Conservation (phyloP, 2,329 filamentous ascomycete species). For the Clonostachys solani region DNA sequence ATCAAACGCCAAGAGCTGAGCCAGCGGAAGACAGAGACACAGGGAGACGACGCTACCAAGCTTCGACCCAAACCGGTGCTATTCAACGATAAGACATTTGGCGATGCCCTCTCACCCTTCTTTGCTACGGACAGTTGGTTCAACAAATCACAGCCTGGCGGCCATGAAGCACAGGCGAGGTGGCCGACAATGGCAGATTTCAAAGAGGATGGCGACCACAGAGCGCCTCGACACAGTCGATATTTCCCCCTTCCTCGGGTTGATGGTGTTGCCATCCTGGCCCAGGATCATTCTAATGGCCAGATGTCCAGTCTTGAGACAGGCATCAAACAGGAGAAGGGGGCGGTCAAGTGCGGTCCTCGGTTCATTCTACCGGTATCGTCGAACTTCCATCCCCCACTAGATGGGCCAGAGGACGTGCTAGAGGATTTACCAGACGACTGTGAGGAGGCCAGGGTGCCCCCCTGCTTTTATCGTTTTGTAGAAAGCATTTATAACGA, state of each 20-base stretch:
- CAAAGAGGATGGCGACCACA: conserved; percentile 26
- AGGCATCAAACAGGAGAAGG: conserved; percentile 16
- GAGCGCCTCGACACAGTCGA: conserved; percentile 14
- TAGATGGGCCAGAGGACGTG: not conserved
- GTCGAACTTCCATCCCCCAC: not conserved
- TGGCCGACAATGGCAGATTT: conserved; percentile 29
- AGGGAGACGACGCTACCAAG: conserved; percentile 1
- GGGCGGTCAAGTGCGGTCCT: conserved; percentile 7
- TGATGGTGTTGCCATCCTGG: conserved; percentile 4
- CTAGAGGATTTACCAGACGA: not conserved
- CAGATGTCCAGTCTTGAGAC: conserved; percentile 10
- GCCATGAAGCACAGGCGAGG: conserved; percentile 8
- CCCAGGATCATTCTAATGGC: conserved; percentile 1
- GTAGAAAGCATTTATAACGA: not conserved
- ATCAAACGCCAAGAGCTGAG: conserved; percentile 5
- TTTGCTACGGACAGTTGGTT: conserved; percentile 26
- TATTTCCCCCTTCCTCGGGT: conserved; percentile 24
- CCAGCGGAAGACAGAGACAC: conserved; percentile 7
- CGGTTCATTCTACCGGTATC: conserved; percentile 1
- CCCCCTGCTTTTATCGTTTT: not conserved
- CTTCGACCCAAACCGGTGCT: conserved; percentile 6
- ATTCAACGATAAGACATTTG: conserved; percentile 16
- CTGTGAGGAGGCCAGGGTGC: not conserved
- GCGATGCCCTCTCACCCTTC: conserved; percentile 22
- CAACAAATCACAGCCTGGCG: conserved; percentile 12